phyloP scores from a whole-genome alignment of 2,329 filamentous ascomycete genomes.

The Onygenales sp. region DNA sequence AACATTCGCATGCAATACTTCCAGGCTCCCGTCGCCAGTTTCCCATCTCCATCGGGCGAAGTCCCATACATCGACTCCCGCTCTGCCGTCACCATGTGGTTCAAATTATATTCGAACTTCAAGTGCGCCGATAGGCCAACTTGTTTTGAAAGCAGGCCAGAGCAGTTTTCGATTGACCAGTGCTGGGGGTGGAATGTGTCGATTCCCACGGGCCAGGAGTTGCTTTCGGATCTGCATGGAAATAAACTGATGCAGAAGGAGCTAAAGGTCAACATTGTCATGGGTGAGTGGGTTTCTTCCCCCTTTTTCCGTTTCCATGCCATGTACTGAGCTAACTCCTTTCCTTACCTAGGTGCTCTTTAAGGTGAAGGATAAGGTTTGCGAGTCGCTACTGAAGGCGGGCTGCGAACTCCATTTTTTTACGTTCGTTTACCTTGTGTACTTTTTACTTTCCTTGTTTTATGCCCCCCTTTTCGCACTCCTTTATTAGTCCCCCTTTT shows the following conservation, averaged over 20 bases:
- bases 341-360: neutral
- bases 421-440: no score
- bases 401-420: no score
- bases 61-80: neutral
- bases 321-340: neutral
- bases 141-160: neutral
- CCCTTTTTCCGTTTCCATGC: neutral
- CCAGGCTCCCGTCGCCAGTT: no score
- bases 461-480: no score
- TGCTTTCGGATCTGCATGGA: neutral
- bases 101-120: constrained; percentile 1
- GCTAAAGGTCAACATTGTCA: neutral
- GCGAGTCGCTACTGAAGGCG: no score
- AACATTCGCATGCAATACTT: no score
- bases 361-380: neutral
- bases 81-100: neutral
- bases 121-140: neutral
- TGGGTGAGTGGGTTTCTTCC: neutral
- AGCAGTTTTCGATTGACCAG: neutral
- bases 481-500: no score
- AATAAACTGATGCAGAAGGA: neutral
- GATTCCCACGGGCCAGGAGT: neutral
- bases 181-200: constrained; percentile 1
- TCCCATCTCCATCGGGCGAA: neutral
- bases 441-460: no score